These are phyloP conservation scores for Choiromyces venosus DNA, from an alignment of 495 filamentous ascomycete genomes.

Conservation along the genomic window DNA sequence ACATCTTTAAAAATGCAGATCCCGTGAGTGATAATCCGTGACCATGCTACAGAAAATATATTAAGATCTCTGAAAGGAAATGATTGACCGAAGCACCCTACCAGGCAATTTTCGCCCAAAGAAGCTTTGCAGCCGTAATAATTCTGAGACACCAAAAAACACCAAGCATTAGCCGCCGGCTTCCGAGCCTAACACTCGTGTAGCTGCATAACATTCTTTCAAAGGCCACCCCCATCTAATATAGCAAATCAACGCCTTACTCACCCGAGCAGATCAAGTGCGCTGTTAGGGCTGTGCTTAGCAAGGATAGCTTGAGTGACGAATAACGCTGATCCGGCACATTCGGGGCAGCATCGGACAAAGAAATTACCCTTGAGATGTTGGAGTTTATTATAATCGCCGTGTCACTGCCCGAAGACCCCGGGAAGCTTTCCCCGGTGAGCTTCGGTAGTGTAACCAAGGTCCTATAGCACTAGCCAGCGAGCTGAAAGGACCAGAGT, in stretches of 20 bases:
- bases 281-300: not conserved
- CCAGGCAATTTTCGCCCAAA: not conserved
- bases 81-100: not conserved
- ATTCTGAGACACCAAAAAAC: not conserved
- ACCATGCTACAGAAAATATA: not conserved
- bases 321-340: not conserved
- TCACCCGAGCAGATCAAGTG: not conserved
- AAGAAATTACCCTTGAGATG: not conserved
- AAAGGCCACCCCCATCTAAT: not conserved
- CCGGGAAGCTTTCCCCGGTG: not conserved
- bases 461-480: not conserved
- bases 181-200: too few relatives aligned
- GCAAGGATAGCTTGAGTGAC: not conserved
- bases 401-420: not conserved
- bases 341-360: not conserved
- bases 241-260: not conserved
- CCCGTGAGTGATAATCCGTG: not conserved
- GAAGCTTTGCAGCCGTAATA: not conserved
- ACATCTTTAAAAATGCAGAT: too few relatives aligned
- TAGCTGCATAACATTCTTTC: not conserved
- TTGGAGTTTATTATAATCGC: not conserved
- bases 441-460: not conserved
- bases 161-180: not conserved
- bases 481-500: not conserved
- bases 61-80: not conserved